These are phyloP conservation scores for Phytopythium vexans DNA, from an alignment of 352 stramenopile species.

Conservation along the genomic window DNA sequence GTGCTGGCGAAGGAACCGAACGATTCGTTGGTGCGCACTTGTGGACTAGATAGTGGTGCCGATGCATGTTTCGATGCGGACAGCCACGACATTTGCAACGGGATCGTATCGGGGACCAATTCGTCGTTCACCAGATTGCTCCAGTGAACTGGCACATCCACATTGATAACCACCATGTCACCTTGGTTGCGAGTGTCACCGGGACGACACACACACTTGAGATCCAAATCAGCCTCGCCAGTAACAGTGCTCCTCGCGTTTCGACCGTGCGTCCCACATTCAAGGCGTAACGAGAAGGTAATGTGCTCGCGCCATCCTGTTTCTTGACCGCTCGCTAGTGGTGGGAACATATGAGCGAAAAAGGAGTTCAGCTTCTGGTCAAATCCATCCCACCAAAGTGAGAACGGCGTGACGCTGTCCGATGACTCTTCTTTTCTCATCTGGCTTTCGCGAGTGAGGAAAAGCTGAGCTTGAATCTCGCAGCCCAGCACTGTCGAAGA, in stretches of 20 bases:
- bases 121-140: neutral
- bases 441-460: constrained; percentile 5
- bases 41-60: neutral
- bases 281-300: constrained; percentile 14
- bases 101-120: neutral
- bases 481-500: constrained; percentile 25
- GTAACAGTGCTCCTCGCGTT: constrained; percentile 9
- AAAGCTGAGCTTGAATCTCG: constrained; percentile 36
- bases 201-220: constrained; percentile 2
- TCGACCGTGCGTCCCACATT: constrained; percentile 21
- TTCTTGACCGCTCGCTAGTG: neutral
- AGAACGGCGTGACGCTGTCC: constrained; percentile 25
- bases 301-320: constrained; percentile 12
- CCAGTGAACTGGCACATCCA: constrained; percentile 2
- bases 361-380: constrained; percentile 37
- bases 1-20: too few species aligned
- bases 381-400: constrained; percentile 52
- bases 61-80: neutral
- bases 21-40: neutral
- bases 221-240: constrained; percentile 23
- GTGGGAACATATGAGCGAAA: constrained; percentile 29
- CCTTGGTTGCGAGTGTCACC: too few species aligned
- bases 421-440: neutral
- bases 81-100: neutral
- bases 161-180: neutral